These are phyloP conservation scores for Physcomitrium patens DNA, from an alignment of 225 moss, liverwort and hornwort genomes.

Conservation along the genomic window DNA sequence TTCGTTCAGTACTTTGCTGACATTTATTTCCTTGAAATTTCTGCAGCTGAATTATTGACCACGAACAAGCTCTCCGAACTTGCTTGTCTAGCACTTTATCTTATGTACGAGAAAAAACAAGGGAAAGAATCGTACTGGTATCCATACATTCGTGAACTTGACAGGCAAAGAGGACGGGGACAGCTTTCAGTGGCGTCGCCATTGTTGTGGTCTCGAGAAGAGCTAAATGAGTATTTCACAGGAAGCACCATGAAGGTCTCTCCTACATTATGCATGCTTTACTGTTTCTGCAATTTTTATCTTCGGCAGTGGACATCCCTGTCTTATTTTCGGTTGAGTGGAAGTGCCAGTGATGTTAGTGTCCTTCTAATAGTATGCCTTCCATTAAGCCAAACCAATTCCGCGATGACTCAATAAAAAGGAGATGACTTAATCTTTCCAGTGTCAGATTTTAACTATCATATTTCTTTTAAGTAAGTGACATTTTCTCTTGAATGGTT, in stretches of 20 bases:
- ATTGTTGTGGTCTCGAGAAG: slow-evolving; percentile 92
- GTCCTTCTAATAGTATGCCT: neutral
- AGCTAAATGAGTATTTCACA: slow-evolving; percentile 87
- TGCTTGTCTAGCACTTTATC: slow-evolving; percentile 94
- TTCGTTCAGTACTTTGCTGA: neutral
- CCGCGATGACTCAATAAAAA: neutral
- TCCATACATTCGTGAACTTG: slow-evolving; percentile 99
- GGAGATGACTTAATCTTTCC: slow-evolving; percentile 4
- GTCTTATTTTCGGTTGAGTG: slow-evolving; percentile 4
- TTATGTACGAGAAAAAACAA: slow-evolving; percentile 99
- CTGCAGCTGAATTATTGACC: slow-evolving; percentile 94
- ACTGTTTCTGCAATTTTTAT: slow-evolving; percentile 7
- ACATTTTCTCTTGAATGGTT: slow-evolving; percentile 26
- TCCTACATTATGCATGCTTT: slow-evolving; percentile 14
- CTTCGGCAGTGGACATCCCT: neutral
- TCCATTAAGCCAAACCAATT: neutral
- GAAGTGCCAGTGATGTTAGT: neutral
- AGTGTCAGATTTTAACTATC: neutral
- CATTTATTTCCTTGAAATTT: slow-evolving; percentile 19
- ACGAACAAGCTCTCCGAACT: slow-evolving; percentile 99
- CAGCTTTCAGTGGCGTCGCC: slow-evolving; percentile 96
- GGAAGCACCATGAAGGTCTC: slow-evolving; percentile 96
- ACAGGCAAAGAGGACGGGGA: slow-evolving; percentile 97
- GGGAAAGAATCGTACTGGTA: slow-evolving; percentile 99
- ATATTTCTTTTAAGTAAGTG: slow-evolving; percentile 14